Percentiles rank a stretch among this genome's conserved stretches.
Conservation (phyloP, 2,329 filamentous ascomycete species). For the Pseudogymnoascus sp. region DNA sequence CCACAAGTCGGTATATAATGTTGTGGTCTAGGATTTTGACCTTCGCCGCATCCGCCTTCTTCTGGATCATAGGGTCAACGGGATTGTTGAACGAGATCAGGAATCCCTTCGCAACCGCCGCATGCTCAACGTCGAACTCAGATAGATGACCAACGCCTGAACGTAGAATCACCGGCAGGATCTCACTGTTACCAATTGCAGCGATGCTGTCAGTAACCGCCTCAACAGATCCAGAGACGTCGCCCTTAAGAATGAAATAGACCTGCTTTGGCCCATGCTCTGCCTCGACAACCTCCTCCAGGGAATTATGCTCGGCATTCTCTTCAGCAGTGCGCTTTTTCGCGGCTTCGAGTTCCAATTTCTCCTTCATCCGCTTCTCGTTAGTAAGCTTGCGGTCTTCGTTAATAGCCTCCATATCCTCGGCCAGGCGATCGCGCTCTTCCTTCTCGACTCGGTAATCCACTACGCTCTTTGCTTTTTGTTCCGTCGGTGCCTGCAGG, state of each 20-base stretch:
- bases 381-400: slow-evolving; percentile 48
- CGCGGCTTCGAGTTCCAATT: slow-evolving; percentile 41
- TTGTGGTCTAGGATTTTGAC: slow-evolving; percentile 79
- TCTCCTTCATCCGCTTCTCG: slow-evolving; percentile 54
- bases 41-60: slow-evolving; percentile 59
- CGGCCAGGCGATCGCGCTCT: slow-evolving; percentile 56
- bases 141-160: slow-evolving; percentile 69
- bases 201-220: slow-evolving; percentile 72
- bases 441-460: slow-evolving; percentile 65
- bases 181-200: slow-evolving; percentile 76
- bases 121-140: slow-evolving; percentile 85
- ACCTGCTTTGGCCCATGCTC: slow-evolving; percentile 46
- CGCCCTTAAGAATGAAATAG: slow-evolving; percentile 82
- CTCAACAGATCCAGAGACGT: slow-evolving; percentile 90
- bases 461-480: slow-evolving; percentile 68
- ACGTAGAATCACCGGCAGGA: slow-evolving; percentile 67
- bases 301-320: slow-evolving; percentile 19
- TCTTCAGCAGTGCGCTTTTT: slow-evolving; percentile 25
- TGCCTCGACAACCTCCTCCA: slow-evolving; percentile 25
- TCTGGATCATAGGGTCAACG: slow-evolving; percentile 58
- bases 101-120: slow-evolving; percentile 63
- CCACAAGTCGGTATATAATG: slow-evolving; percentile 73
- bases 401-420: slow-evolving; percentile 71
- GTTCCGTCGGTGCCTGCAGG: slow-evolving; percentile 72
- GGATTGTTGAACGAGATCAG: slow-evolving; percentile 81